These are phyloP conservation scores for Populus davidiana DNA, from an alignment of 345 rosid genomes.

Conservation along the genomic window DNA sequence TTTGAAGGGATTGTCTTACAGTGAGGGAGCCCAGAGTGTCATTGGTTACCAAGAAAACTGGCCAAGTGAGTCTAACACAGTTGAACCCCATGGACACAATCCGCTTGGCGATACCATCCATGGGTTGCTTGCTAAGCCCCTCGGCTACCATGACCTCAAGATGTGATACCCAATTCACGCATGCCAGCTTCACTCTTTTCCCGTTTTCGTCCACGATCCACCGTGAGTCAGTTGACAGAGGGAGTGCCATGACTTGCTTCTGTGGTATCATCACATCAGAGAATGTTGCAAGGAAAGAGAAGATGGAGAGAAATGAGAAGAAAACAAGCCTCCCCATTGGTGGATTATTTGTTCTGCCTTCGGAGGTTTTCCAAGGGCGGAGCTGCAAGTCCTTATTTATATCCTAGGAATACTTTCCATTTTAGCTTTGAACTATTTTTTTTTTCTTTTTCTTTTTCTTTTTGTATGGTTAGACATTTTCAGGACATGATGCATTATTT, in stretches of 20 bases:
- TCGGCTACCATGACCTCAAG: slow-evolving; percentile 39
- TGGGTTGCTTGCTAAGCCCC: slow-evolving; percentile 41
- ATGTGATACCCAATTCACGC: slow-evolving; percentile 40
- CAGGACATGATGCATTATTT: too few species aligned
- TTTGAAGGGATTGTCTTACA: slow-evolving; percentile 50
- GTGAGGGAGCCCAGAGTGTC: slow-evolving; percentile 20
- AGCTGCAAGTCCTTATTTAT: not conserved
- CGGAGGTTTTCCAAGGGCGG: not conserved
- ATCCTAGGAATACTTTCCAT: not conserved
- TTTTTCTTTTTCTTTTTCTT: too few species aligned
- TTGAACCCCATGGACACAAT: slow-evolving; percentile 38
- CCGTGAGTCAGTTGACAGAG: slow-evolving; percentile 30
- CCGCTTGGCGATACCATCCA: slow-evolving; percentile 23
- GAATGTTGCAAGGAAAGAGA: not conserved
- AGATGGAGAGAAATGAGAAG: not conserved
- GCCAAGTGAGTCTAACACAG: slow-evolving; percentile 47
- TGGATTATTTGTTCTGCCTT: not conserved
- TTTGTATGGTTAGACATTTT: too few species aligned
- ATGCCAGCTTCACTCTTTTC: slow-evolving; percentile 32
- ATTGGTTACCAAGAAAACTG: slow-evolving; percentile 34
- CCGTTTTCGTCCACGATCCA: slow-evolving; percentile 33
- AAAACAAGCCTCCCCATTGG: not conserved
- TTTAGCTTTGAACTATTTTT: too few species aligned
- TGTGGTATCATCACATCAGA: not conserved
- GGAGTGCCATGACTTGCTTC: slow-evolving; percentile 9